Percentiles rank a stretch among this genome's conserved stretches.
Conservation (phyloP, 2,329 filamentous ascomycete genomes). For the Scopulariopsis brevicaulis region DNA sequence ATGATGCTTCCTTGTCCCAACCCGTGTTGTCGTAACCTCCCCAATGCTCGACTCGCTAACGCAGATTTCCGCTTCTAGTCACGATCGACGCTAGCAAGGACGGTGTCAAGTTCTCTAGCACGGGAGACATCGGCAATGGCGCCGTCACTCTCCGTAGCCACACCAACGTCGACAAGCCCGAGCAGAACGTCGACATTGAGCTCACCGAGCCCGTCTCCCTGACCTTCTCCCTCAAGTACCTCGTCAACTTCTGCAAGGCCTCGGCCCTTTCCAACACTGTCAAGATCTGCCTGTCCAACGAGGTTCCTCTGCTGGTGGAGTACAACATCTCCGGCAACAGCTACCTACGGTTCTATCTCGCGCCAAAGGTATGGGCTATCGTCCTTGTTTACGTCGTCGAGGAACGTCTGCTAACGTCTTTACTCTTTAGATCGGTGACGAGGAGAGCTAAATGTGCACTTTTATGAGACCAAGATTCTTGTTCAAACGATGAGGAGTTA, state of each 20-base stretch:
- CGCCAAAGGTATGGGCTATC: slow-evolving; percentile 65
- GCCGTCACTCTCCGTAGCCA: slow-evolving; percentile 85
- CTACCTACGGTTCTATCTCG: slow-evolving; percentile 93
- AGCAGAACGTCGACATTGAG: slow-evolving; percentile 77
- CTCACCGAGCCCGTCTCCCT: slow-evolving; percentile 86
- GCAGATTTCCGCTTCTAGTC: slow-evolving; percentile 40
- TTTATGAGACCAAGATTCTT: slow-evolving; percentile 4
- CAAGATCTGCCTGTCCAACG: slow-evolving; percentile 88
- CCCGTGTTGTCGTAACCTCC: neutral
- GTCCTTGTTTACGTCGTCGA: no score
- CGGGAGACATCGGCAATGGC: slow-evolving; percentile 92
- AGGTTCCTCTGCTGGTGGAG: slow-evolving; percentile 93
- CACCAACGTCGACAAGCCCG: slow-evolving; percentile 80
- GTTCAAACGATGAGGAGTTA: neutral
- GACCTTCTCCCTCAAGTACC: slow-evolving; percentile 98
- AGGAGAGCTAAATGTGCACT: slow-evolving; percentile 10
- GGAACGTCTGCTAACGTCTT: neutral
- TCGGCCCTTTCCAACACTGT: slow-evolving; percentile 71
- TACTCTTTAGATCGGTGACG: slow-evolving; percentile 14
- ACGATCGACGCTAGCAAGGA: slow-evolving; percentile 95
- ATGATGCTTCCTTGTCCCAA: slow-evolving; percentile 21
- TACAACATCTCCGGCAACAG: slow-evolving; percentile 73
- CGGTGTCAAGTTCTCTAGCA: slow-evolving; percentile 87
- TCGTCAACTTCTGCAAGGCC: slow-evolving; percentile 99
- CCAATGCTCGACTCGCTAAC: neutral